phyloP scores from a whole-genome alignment of 805 yeast species.

The Millerago galiae region DNA sequence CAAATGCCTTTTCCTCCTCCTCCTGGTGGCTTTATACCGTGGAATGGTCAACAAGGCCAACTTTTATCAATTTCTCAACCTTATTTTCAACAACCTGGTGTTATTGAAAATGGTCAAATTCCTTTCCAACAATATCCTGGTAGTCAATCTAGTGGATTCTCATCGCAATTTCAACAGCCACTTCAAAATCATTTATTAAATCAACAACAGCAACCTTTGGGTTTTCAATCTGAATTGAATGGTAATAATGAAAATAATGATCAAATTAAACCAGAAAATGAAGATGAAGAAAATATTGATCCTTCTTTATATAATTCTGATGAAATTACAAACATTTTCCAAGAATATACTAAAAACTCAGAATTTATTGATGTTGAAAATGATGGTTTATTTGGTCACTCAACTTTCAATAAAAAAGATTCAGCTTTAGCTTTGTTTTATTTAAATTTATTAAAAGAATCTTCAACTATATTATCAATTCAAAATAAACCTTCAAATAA shows the following conservation, averaged over 20 bases:
- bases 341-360: constrained; percentile 11
- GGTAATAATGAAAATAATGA: not conserved
- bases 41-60: not conserved
- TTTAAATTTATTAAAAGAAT: constrained; percentile 8
- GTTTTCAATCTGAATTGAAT: not conserved
- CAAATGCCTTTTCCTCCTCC: not conserved
- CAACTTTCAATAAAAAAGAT: constrained; percentile 16
- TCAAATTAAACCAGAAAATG: not conserved
- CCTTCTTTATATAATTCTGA: constrained; percentile 12
- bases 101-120: not conserved
- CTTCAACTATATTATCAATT: not conserved
- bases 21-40: not conserved
- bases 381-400: constrained; percentile 18
- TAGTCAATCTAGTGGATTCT: too few relatives aligned
- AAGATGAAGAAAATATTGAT: constrained; percentile 11
- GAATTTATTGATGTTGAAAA: constrained; percentile 11
- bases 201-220: not conserved
- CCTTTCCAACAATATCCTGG: not conserved
- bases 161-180: too few relatives aligned
- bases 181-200: not conserved
- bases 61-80: not conserved
- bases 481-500: constrained; percentile 4
- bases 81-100: not conserved
- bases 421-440: constrained; percentile 10
- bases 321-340: constrained; percentile 12